Conservation (phyloP, 345 rosid species). For the Firmiana major region DNA sequence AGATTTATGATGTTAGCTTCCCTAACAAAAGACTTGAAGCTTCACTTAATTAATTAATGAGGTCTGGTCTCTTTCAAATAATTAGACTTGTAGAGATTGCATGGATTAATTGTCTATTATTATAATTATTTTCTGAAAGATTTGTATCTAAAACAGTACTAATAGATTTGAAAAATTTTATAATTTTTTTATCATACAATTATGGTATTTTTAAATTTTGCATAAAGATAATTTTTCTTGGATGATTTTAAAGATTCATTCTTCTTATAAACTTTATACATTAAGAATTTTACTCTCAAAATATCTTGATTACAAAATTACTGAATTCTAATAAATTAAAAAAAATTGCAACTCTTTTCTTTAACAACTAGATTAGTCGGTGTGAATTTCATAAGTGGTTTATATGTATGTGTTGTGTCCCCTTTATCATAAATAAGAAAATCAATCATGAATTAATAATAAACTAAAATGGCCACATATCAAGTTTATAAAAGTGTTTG, state of each 20-base stretch:
- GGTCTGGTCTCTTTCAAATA: conserved; percentile 12
- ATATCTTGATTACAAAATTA: too few relatives aligned
- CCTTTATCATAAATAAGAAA: not conserved
- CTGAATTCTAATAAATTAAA: not conserved
- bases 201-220: too few relatives aligned
- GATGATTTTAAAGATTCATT: too few relatives aligned
- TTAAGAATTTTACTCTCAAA: too few relatives aligned
- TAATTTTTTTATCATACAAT: too few relatives aligned
- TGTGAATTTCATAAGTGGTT: not conserved
- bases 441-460: not conserved
- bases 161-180: too few relatives aligned
- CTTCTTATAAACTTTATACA: too few relatives aligned
- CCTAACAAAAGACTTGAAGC: conserved; percentile 40
- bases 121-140: not conserved
- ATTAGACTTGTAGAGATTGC: conserved; percentile 14
- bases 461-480: not conserved
- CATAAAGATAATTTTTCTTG: too few relatives aligned
- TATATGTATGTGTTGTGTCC: too few relatives aligned
- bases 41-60: not conserved
- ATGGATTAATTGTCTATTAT: conserved; percentile 24
- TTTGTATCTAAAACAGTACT: not conserved
- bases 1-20: conserved; percentile 39
- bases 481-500: not conserved
- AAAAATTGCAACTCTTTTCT: not conserved
- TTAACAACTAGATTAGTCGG: not conserved